Percentiles rank a stretch among this genome's conserved stretches.
These are phyloP conservation scores for Lactifluus volemus DNA, from an alignment of 768 basidiomycete species.

Conservation along the genomic window DNA sequence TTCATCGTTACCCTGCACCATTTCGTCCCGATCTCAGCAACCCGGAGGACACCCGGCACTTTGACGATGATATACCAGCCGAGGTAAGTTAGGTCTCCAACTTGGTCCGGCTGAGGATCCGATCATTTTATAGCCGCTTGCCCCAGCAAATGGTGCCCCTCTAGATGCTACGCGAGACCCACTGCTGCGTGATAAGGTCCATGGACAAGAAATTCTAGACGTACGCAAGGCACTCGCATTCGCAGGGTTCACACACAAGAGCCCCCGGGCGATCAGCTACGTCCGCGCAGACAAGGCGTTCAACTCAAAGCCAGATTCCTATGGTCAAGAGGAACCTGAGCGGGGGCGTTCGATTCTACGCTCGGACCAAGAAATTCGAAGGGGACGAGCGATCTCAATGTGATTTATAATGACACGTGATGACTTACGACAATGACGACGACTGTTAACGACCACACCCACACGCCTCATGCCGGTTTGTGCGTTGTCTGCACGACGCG, in stretches of 20 bases:
- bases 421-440: constrained; percentile 8
- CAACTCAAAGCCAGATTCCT: constrained; percentile 45
- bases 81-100: constrained; percentile 46
- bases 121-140: constrained; percentile 61
- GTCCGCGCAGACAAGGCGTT: constrained; percentile 67
- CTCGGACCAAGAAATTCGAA: constrained; percentile 51
- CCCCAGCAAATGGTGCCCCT: constrained; percentile 79
- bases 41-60: constrained; percentile 88
- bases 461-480: neutral
- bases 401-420: constrained; percentile 29
- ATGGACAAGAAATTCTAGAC: constrained; percentile 81
- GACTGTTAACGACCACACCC: constrained; percentile 3
- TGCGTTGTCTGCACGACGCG: constrained; percentile 7
- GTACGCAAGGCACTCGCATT: constrained; percentile 89
- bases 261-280: constrained; percentile 71
- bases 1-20: constrained; percentile 77
- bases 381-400: constrained; percentile 79
- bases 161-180: constrained; percentile 85
- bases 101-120: constrained; percentile 7
- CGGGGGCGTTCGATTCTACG: constrained; percentile 62
- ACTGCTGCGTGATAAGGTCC: constrained; percentile 72
- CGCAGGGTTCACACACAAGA: constrained; percentile 87
- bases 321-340: constrained; percentile 36
- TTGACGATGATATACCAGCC: constrained; percentile 88
- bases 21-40: constrained; percentile 78